A percentile compares a stretch with the other conserved stretches of the same genome.
Evolutionary conservation across 768 basidiomycete genomes (phyloP).

Genomic region (Hebeloma cylindrosporum): DNA sequence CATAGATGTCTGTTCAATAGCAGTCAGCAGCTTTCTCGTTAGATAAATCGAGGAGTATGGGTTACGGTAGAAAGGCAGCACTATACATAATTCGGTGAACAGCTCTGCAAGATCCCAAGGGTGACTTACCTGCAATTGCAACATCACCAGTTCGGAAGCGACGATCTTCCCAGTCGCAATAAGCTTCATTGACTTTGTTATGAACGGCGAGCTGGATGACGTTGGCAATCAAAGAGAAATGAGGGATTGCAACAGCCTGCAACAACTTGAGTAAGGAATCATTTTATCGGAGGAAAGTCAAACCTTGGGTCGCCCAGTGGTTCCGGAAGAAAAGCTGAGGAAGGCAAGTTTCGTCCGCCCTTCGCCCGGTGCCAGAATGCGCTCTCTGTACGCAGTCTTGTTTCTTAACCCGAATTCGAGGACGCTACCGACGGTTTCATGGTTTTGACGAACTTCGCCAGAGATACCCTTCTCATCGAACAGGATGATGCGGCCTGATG

Average conservation of each 20-base stretch:
- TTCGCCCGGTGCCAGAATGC: constrained; percentile 54
- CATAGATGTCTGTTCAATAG: constrained; percentile 53
- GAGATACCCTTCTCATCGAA: constrained; percentile 33
- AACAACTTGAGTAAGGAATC: neutral
- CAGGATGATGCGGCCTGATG: constrained; percentile 42
- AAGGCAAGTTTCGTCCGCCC: constrained; percentile 70
- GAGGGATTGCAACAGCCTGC: constrained; percentile 62
- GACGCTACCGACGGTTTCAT: constrained; percentile 44
- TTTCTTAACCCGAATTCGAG: constrained; percentile 47
- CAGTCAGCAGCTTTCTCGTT: neutral
- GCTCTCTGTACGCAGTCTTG: constrained; percentile 45
- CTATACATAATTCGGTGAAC: constrained; percentile 28
- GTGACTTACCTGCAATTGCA: constrained; percentile 51
- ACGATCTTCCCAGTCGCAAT: constrained; percentile 44
- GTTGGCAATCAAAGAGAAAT: constrained; percentile 59
- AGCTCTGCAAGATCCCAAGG: neutral
- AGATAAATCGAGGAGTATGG: constrained; percentile 2
- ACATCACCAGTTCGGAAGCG: constrained; percentile 63
- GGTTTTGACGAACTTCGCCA: constrained; percentile 10
- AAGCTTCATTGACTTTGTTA: constrained; percentile 46
- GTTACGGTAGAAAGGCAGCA: constrained; percentile 64
- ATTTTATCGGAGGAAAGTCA: neutral
- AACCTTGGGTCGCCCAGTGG: constrained; percentile 75
- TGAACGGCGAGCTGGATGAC: constrained; percentile 60
- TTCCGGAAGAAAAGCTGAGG: constrained; percentile 70